Base-by-base conservation (phyloP, 2,329 filamentous ascomycete species). In the Fusarium cyanostomum region DNA sequence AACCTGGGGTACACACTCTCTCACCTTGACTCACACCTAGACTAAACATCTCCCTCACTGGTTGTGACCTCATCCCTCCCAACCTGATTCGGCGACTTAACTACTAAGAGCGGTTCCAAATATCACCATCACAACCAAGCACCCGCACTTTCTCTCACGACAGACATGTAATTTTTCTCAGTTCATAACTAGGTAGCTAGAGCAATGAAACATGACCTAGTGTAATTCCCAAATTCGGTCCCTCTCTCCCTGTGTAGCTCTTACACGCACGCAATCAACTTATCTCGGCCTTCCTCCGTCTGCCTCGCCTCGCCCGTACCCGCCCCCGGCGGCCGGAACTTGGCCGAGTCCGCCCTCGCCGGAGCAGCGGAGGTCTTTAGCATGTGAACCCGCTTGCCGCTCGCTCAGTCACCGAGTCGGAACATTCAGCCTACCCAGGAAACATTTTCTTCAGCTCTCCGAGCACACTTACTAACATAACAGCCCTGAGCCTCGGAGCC, bases 341-440 rank as follows among this genome's bases (percentile, higher is more conserved):
- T 69, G 68, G 59, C 71, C 69, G 65, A 69, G 64, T 64, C 50
- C 59, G 51, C 50, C 56, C 53, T 50, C 53, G 46, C 71, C 71
- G 72, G 71, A 41, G 70, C 64, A 73, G 64, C 71, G 72, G 72
- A 74, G 67, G 46, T 66, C 52, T 43, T 45, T 72, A 66, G 66
- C 72, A 74, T 74, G 72, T 74, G 72, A 74, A 64, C 52, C 68
- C 55, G 53, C 50, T 28, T 35, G 24, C 50, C 42, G 24, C 45
- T 39, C 44, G 21, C 44, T 46, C 52, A 48, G 31, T 48, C 42
- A 33, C 43, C 34, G 21, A 44, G 44, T 15, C 26, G 37, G 21
- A 21, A 13, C 21, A 9, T 15, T 33, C 16, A 16, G 24, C 26
- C 27, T 33, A 52, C 52, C 49, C 48, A 39, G 44, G 59, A 37